Evolutionary conservation across 2,329 filamentous ascomycete species (phyloP), one percentile per base, ranked within the genome.

Genomic region (Phaeosphaeria sp.): DNA sequence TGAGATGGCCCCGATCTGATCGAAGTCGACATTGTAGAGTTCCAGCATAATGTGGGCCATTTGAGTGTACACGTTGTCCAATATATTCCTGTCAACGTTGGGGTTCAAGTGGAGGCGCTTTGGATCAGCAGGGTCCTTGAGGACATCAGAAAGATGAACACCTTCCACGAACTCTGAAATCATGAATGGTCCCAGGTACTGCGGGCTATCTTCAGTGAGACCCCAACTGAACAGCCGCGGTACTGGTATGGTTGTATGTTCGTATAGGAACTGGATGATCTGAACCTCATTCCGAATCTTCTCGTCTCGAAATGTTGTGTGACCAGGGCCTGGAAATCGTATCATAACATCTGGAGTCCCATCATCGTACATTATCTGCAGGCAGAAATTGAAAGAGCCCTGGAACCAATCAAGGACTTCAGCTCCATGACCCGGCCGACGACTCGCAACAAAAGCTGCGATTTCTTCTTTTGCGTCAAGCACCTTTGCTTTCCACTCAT

Each of bases 1-100:
- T 30, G 74, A 76, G 49, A 80, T 76, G 22, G 77, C 72, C 6
- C 64, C 63, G 36, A 67, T 65, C 1, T 22, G 36, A n/a, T 41
- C 36, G 27, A 67, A 67, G 22, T 64, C 41, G 18, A 64, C 30
- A 39, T 42, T 48, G 33, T 51, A 62, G 18, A 67, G 56, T 58
- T 67, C 53, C 18, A 65, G 20, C 54, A 62, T 55, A 43, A 59
- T 58, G 39, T 60, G 56, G 5, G 60, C 60, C 27, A 72, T 57
- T 54, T 71, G 72, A 17, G 63, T 56, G 23, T 58, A 63, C 11
- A 63, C 55, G 18, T 61, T 60, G 20, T 61, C 57, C 6, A 69
- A 77, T 18, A 56, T 64, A 7, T 22, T 11, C 23, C 54, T 50
- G 25, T 59, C 57, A 9, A 67, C 56, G 27, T 59, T 9, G 23